Base-by-base conservation (phyloP, 2,329 filamentous ascomycete genomes). In the Cladosporium velox region DNA sequence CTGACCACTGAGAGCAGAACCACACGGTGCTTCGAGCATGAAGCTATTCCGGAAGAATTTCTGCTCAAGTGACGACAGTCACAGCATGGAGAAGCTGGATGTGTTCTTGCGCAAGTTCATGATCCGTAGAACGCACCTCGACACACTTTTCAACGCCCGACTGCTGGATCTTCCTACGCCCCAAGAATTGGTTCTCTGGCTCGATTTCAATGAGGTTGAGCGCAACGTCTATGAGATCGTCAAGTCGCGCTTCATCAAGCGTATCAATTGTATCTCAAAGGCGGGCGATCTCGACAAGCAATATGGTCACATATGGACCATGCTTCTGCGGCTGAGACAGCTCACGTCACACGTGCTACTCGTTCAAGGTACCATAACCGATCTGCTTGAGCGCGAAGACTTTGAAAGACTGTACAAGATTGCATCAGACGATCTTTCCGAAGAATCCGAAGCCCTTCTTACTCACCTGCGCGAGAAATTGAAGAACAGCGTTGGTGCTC, bases 111-210 rank as follows among this genome's bases (percentile, higher is more conserved):
- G 73, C 1, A 79, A 76, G 66, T 81, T 85, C 63, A 85, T 88
- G 82, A 79, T 86, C 18, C 79, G 86, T 5, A 79, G 85, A 6
- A 87, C 85, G 0, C 85, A 88, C 72, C 74, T 75, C 1, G 84
- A 86, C 64, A 80, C 74, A 0, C 77, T 88, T 18, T 85, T 88
- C 67, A 79, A 81, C 1, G 76, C 80, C 0, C 83, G 85, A 0
- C 82, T 89, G 1, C 72, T 88, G 18, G 83, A 81, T 10, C 77
- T 89, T 0, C 87, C 86, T 0, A 74, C 76, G 15, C 81, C 86
- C 0, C 76, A 76, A 8, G 12, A 49, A 6, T 78, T 84, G 61
- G 72, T 71, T 1, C 80, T 80, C 0, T 74, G 72, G 67, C 75
- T 86, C 0, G 70, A 83, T 0, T 86, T 88, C 73, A 86, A 84